These are phyloP conservation scores for Camptophora hylomeconis DNA, from an alignment of 2,329 filamentous ascomycete genomes.

Conservation along the genomic window DNA sequence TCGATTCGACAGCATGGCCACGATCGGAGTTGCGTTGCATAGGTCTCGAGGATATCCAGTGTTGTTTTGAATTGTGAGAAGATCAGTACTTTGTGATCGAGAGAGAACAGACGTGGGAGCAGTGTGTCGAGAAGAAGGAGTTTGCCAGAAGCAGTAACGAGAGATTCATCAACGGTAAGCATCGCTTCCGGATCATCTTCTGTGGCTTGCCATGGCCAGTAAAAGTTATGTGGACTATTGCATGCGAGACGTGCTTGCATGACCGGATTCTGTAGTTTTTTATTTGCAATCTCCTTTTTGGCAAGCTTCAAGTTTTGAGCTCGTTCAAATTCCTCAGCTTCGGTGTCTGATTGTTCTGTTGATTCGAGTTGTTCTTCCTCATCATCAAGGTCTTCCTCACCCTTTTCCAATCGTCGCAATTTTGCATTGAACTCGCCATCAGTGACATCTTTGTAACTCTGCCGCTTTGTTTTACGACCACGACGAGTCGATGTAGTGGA, in stretches of 20 bases:
- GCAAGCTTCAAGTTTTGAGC: conserved; percentile 21
- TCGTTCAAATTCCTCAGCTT: conserved; percentile 25
- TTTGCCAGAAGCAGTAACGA: conserved; percentile 83
- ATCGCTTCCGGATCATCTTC: conserved; percentile 46
- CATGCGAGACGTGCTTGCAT: conserved; percentile 87
- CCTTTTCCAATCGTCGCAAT: conserved; percentile 31
- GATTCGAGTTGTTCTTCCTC: conserved; percentile 7
- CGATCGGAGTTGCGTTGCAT: conserved; percentile 60
- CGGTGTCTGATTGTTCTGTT: no score
- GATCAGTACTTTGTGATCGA: conserved; percentile 80
- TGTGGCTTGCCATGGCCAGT: conserved; percentile 61
- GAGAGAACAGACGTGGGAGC: conserved; percentile 58
- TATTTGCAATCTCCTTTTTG: conserved; percentile 75
- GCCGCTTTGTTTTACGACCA: conserved; percentile 31
- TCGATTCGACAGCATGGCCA: conserved; percentile 88
- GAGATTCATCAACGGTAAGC: conserved; percentile 55
- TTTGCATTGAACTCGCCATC: conserved; percentile 76
- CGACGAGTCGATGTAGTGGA: conserved; percentile 38
- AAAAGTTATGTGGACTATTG: conserved; percentile 93
- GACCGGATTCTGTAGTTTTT: conserved; percentile 85
- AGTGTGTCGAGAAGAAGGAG: conserved; percentile 89
- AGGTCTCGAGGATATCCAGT: conserved; percentile 79
- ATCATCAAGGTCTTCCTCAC: conserved; percentile 34
- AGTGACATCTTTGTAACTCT: conserved; percentile 55
- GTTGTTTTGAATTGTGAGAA: conserved; percentile 96